These are phyloP conservation scores for Purshia tridentata DNA, from an alignment of 306 rosid species.

Conservation along the genomic window DNA sequence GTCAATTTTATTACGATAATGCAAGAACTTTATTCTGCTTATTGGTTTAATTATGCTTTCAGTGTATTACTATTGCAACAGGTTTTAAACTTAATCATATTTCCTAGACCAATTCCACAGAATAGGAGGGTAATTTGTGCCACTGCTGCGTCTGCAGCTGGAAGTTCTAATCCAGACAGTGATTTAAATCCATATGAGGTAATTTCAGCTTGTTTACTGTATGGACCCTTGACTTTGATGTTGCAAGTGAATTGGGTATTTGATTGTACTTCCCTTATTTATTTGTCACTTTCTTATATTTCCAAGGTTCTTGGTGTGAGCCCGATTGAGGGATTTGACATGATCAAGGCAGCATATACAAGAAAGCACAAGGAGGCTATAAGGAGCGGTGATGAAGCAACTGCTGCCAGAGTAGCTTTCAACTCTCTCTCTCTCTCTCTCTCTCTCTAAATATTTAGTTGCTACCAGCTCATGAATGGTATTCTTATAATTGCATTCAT, in stretches of 20 bases:
- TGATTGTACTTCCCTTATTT: conserved; percentile 7
- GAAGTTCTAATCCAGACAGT: conserved; percentile 74
- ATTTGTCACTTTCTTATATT: conserved; percentile 8
- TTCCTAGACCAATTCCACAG: conserved; percentile 35
- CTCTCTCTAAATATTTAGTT: neutral
- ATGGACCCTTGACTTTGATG: neutral
- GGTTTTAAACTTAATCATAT: conserved; percentile 51
- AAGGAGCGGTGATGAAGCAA: conserved; percentile 66
- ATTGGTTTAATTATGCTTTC: conserved; percentile 9
- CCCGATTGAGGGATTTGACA: conserved; percentile 76
- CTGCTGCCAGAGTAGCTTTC: conserved; percentile 69
- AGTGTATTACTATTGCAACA: conserved; percentile 1
- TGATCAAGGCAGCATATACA: conserved; percentile 61
- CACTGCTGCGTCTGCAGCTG: conserved; percentile 86
- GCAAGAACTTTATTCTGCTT: neutral
- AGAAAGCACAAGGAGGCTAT: conserved; percentile 77
- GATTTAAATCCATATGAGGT: conserved; percentile 86
- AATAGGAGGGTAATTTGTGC: conserved; percentile 42
- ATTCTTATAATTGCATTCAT: neutral
- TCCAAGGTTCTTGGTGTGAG: conserved; percentile 82
- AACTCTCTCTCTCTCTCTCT: neutral
- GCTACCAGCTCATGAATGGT: neutral
- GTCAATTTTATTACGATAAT: no score
- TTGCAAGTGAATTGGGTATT: neutral
- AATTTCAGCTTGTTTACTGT: conserved; percentile 6